Conservation (phyloP, 345 rosid species). For the Firmiana major region DNA sequence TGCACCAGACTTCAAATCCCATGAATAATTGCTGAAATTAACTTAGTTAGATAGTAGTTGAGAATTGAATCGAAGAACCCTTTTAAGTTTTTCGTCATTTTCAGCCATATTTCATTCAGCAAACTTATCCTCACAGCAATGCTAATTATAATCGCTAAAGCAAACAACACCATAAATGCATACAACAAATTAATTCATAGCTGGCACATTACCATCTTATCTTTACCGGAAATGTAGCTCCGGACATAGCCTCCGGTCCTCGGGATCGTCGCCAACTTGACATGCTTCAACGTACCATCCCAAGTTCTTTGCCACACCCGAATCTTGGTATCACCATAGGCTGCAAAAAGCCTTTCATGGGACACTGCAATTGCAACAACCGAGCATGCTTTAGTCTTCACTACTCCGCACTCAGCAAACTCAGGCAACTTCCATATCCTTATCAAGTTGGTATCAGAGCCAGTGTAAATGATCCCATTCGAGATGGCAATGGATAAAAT, state of each 20-base stretch:
- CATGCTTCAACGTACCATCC: constrained; percentile 41
- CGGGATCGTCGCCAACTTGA: constrained; percentile 40
- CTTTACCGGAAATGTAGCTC: constrained; percentile 43
- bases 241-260: constrained; percentile 33
- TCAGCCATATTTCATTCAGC: neutral
- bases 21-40: neutral
- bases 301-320: constrained; percentile 49
- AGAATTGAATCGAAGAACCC: neutral
- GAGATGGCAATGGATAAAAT: constrained; percentile 36
- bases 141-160: neutral
- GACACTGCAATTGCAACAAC: constrained; percentile 40
- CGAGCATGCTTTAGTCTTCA: constrained; percentile 36
- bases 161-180: constrained; percentile 5
- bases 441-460: constrained; percentile 39
- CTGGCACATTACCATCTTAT: constrained; percentile 31
- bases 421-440: constrained; percentile 50
- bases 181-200: neutral
- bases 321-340: constrained; percentile 44
- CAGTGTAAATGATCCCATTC: constrained; percentile 38
- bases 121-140: neutral
- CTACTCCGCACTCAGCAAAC: constrained; percentile 42
- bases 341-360: constrained; percentile 40
- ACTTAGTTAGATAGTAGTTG: neutral
- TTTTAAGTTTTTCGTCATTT: no score
- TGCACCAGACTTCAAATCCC: neutral